Evolutionary conservation across 345 rosid genomes (phyloP).

Genomic region (Salix suchowensis): DNA sequence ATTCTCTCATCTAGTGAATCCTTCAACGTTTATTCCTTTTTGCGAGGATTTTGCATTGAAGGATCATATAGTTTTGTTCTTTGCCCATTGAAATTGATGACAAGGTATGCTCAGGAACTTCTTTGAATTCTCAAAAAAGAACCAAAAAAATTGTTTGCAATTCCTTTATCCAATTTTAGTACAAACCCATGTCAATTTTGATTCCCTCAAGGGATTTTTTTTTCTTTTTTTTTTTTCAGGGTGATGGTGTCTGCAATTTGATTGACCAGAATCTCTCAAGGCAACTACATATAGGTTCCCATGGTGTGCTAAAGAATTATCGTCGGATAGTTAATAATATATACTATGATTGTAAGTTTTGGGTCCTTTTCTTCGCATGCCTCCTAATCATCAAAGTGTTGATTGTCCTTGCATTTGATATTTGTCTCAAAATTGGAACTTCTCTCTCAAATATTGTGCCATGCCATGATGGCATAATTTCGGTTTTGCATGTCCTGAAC

Average conservation of each 20-base stretch:
- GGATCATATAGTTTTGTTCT: constrained; percentile 23
- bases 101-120: constrained; percentile 23
- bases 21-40: constrained; percentile 16
- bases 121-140: neutral
- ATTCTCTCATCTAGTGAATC: constrained; percentile 4
- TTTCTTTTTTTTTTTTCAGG: constrained; percentile 11
- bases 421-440: neutral
- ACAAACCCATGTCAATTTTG: neutral
- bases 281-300: constrained; percentile 1
- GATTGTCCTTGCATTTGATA: neutral
- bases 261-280: neutral
- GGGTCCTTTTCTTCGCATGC: neutral
- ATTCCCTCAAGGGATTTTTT: neutral
- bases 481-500: neutral
- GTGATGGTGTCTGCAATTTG: constrained; percentile 19
- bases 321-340: neutral
- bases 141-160: neutral
- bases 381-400: neutral
- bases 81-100: neutral
- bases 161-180: neutral
- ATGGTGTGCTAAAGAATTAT: neutral
- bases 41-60: constrained; percentile 19
- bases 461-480: neutral
- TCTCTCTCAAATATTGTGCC: neutral
- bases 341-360: neutral